Evolutionary conservation across 306 rosid genomes (phyloP).

Genomic region (Prunus armeniaca): DNA sequence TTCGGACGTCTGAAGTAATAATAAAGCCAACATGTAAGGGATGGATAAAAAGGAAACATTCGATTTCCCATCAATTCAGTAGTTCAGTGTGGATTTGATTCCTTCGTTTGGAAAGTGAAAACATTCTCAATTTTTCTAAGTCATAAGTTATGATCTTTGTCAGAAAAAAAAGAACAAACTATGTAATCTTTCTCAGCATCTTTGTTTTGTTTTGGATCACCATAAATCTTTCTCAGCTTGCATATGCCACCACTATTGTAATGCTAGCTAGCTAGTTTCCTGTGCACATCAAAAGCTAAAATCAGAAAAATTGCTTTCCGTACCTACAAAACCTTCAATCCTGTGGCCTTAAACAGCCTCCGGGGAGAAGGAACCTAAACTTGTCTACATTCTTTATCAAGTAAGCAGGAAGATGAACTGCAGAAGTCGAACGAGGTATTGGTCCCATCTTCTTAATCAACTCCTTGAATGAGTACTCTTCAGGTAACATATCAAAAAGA

Average conservation of each 20-base stretch:
- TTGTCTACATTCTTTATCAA: constrained; percentile 73
- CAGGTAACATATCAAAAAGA: constrained; percentile 86
- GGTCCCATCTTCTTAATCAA: constrained; percentile 80
- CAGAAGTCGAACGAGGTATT: constrained; percentile 79
- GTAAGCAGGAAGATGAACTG: constrained; percentile 80
- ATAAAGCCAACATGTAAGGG: background rate
- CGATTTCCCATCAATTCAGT: background rate
- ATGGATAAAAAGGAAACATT: background rate
- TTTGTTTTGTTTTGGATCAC: too few species aligned
- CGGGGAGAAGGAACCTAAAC: constrained; percentile 82
- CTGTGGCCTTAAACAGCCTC: constrained; percentile 75
- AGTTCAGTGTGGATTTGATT: background rate
- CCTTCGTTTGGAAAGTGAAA: too few species aligned
- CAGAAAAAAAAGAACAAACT: too few species aligned
- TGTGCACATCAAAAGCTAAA: background rate
- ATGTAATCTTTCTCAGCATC: too few species aligned
- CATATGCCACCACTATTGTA: background rate
- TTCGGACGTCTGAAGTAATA: background rate
- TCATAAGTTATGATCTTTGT: too few species aligned
- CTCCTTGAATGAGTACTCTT: constrained; percentile 76
- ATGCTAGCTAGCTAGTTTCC: background rate
- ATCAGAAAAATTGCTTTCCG: background rate
- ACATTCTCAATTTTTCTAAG: too few species aligned
- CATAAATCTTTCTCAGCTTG: too few species aligned
- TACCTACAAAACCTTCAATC: constrained; percentile 15